Percentiles rank a stretch among this genome's conserved stretches.
These are phyloP conservation scores for Pisolithus marmoratus DNA, from an alignment of 768 basidiomycete species.

Conservation along the genomic window DNA sequence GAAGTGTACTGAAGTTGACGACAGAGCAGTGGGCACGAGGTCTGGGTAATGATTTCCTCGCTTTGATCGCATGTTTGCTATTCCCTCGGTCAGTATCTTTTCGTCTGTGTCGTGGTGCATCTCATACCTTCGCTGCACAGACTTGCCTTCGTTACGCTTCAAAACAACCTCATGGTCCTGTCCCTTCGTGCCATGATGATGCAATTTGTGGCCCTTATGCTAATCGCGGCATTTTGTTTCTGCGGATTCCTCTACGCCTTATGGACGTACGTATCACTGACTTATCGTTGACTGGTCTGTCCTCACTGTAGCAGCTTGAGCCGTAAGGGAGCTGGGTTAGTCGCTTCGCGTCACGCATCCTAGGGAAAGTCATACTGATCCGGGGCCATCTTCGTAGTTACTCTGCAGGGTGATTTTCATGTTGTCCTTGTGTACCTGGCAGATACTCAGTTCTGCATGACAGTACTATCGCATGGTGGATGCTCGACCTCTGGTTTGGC, in stretches of 20 bases:
- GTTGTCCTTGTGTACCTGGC: not conserved
- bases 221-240: conserved; percentile 86
- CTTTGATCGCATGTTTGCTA: conserved; percentile 83
- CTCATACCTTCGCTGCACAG: conserved; percentile 33
- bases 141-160: conserved; percentile 85
- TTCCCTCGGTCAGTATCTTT: conserved; percentile 63
- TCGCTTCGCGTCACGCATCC: not conserved
- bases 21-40: conserved; percentile 61
- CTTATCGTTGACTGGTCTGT: not conserved
- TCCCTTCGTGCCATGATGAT: conserved; percentile 88
- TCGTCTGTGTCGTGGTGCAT: not conserved
- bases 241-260: conserved; percentile 89
- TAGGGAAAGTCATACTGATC: not conserved
- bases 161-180: conserved; percentile 74
- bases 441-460: conserved; percentile 6
- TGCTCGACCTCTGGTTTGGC: conserved; percentile 93
- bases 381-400: conserved; percentile 19
- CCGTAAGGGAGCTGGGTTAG: conserved; percentile 54
- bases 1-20: conserved; percentile 1
- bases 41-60: conserved; percentile 77
- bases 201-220: conserved; percentile 81
- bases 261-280: conserved; percentile 67
- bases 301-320: conserved; percentile 42
- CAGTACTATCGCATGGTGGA: conserved; percentile 86
- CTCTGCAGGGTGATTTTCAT: conserved; percentile 30